A percentile compares a stretch with the other conserved stretches of the same genome.
Conservation (phyloP, 768 basidiomycete genomes). For the Hortiboletus campestris region DNA sequence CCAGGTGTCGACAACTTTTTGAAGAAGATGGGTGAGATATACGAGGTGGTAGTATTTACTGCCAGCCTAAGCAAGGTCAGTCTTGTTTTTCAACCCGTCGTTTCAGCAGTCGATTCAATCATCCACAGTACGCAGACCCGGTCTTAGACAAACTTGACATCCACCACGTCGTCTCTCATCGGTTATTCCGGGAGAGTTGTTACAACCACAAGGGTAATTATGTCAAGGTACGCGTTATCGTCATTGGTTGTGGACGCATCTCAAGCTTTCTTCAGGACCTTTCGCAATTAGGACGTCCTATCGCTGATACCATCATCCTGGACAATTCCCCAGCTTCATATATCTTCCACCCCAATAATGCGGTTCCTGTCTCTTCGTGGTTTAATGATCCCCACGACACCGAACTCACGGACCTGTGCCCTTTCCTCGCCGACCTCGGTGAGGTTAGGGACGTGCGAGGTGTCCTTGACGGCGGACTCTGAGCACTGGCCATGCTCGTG, state of each 20-base stretch:
- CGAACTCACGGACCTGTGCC: slow-evolving; percentile 92
- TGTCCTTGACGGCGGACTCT: slow-evolving; percentile 83
- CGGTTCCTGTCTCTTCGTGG: slow-evolving; percentile 98
- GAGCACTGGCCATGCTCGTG: slow-evolving; percentile 26
- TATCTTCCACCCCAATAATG: slow-evolving; percentile 99
- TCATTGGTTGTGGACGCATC: background rate
- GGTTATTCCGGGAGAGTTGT: slow-evolving; percentile 96
- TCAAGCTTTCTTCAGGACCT: slow-evolving; percentile 66
- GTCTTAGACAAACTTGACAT: slow-evolving; percentile 96
- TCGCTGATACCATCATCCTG: slow-evolving; percentile 92
- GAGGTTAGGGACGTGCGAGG: slow-evolving; percentile 88
- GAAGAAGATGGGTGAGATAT: slow-evolving; percentile 97
- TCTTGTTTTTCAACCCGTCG: slow-evolving; percentile 4
- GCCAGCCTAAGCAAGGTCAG: slow-evolving; percentile 94
- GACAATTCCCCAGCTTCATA: slow-evolving; percentile 99
- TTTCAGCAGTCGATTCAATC: slow-evolving; percentile 6
- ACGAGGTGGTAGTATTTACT: slow-evolving; percentile 97
- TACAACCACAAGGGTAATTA: slow-evolving; percentile 99
- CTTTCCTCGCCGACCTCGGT: slow-evolving; percentile 87
- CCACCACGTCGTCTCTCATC: slow-evolving; percentile 88
- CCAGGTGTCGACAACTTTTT: slow-evolving; percentile 97
- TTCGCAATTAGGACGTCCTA: slow-evolving; percentile 93
- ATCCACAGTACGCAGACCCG: slow-evolving; percentile 89
- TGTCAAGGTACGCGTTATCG: slow-evolving; percentile 74
- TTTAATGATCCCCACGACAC: slow-evolving; percentile 99